Evolutionary conservation across 352 stramenopile genomes (phyloP), one percentile per base, ranked within the genome.

Genomic region (Phytophthora macrochlamydospora): DNA sequence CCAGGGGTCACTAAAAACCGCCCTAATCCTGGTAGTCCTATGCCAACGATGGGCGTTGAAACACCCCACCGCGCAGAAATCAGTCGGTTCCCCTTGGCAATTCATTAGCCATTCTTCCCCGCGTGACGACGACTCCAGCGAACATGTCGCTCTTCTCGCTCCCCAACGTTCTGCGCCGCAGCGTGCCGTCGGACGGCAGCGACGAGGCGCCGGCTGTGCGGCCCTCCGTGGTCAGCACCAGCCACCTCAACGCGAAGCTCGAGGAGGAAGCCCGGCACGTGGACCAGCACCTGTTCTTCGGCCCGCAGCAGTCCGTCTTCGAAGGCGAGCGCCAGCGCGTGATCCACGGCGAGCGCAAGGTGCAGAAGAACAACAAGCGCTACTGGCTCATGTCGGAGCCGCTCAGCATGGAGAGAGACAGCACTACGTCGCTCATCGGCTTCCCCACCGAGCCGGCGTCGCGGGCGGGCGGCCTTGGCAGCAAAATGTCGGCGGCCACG

Each of bases 341-440:
- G 59, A 91, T 95, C 74, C 88, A 95, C 59, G 81, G 86, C 51
- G 88, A 96, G 67, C 88, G 88, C 66, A 92, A 91, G 69, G 92
- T 96, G 53, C 78, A 91, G 58, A 96, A 96, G 78, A 94, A 83
- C 65, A 69, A 53, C 46, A 91, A 91, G 60, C 77, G 81, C 48
- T 92, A 88, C 59, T 96, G 87, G 87, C 75, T 96, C 48, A 87
- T 91, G 72, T 96, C 88, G 24, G 88, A 94, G 73, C 88, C 88
- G 42, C 73, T 94, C 7, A 87, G 81, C 55, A 85, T 94, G 70
- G 87, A 93, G 45, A 69, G 81, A 24, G 85, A 93, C 65, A 93
- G 80, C 61, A 93, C 85, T 35, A 90, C 81, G 70, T 93, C 83
- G 59, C 67, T 93, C 54, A 82, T 86, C 35, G 82, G 83, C 30